Evolutionary conservation across 2,329 filamentous ascomycete genomes (phyloP).

Genomic region (Xenoacremonium recifei): DNA sequence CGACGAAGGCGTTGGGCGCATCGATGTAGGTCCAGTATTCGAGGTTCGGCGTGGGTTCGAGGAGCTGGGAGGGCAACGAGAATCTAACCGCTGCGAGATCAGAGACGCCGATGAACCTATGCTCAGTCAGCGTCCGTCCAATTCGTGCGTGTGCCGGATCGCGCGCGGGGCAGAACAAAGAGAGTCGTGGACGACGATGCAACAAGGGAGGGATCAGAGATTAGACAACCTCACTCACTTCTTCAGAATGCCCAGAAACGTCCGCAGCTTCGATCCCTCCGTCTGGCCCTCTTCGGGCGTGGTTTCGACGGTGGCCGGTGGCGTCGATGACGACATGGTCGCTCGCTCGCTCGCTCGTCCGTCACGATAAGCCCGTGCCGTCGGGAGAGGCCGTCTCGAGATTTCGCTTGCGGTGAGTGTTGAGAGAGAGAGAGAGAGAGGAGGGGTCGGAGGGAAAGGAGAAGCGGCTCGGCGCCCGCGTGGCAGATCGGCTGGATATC

Average conservation of each 20-base stretch:
- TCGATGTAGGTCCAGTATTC: slow-evolving; percentile 99
- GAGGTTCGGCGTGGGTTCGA: slow-evolving; percentile 94
- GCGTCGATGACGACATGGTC: slow-evolving; percentile 38
- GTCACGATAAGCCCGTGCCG: slow-evolving; percentile 6
- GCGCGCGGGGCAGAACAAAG: slow-evolving; percentile 3
- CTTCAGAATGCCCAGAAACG: slow-evolving; percentile 82
- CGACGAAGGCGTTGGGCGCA: slow-evolving; percentile 83
- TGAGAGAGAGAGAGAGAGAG: slow-evolving; percentile 1
- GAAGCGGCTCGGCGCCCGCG: background rate
- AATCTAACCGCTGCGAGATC: slow-evolving; percentile 96
- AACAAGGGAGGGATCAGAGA: slow-evolving; percentile 10
- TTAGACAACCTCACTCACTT: slow-evolving; percentile 67
- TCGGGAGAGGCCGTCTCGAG: too few species aligned
- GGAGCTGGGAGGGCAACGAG: slow-evolving; percentile 89
- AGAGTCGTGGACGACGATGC: background rate
- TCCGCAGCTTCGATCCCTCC: slow-evolving; percentile 85
- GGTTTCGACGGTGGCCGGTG: slow-evolving; percentile 28
- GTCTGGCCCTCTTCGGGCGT: slow-evolving; percentile 53
- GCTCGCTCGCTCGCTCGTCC: too few species aligned
- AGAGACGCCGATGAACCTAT: slow-evolving; percentile 89
- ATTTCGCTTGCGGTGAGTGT: background rate
- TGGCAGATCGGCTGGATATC: background rate
- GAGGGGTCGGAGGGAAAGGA: slow-evolving; percentile 2
- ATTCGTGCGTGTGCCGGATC: too few species aligned
- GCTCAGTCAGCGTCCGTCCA: too few species aligned